phyloP scores from a whole-genome alignment of 345 rosid species.

The Rhizophora mangle region DNA sequence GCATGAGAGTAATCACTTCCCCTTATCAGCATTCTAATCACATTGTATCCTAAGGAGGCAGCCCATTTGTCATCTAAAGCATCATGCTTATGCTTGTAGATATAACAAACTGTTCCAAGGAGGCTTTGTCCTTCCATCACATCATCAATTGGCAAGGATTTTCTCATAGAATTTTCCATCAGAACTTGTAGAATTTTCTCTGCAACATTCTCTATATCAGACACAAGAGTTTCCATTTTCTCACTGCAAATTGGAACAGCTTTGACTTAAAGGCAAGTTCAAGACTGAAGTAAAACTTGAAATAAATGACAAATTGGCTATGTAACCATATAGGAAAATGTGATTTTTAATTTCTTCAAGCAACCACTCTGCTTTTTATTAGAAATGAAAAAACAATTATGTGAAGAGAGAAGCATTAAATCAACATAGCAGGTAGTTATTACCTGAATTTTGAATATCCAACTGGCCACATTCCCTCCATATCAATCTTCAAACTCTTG shows the following conservation, averaged over 20 bases:
- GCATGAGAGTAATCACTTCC: constrained; percentile 76
- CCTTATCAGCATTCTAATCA: constrained; percentile 67
- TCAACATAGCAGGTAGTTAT: background rate
- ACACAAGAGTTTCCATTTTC: constrained; percentile 48
- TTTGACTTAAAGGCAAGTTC: background rate
- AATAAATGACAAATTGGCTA: too few relatives aligned
- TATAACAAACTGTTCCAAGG: constrained; percentile 40
- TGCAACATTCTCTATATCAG: constrained; percentile 51
- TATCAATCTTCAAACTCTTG: constrained; percentile 33
- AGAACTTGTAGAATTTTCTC: constrained; percentile 35
- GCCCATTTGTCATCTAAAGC: constrained; percentile 23
- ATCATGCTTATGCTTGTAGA: constrained; percentile 41
- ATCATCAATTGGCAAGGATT: constrained; percentile 8
- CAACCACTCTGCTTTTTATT: too few relatives aligned
- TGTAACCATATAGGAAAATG: too few relatives aligned
- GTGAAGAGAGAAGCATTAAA: too few relatives aligned
- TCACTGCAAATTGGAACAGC: constrained; percentile 38
- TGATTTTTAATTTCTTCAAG: too few relatives aligned
- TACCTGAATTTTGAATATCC: constrained; percentile 68
- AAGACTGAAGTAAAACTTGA: too few relatives aligned
- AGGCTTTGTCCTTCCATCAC: constrained; percentile 20
- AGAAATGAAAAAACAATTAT: too few relatives aligned
- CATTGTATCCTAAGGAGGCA: constrained; percentile 49
- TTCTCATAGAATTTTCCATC: constrained; percentile 13
- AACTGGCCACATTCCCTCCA: constrained; percentile 60